These are phyloP conservation scores for Penicillium sp. DNA, from an alignment of 2,329 filamentous ascomycete species.

Conservation along the genomic window DNA sequence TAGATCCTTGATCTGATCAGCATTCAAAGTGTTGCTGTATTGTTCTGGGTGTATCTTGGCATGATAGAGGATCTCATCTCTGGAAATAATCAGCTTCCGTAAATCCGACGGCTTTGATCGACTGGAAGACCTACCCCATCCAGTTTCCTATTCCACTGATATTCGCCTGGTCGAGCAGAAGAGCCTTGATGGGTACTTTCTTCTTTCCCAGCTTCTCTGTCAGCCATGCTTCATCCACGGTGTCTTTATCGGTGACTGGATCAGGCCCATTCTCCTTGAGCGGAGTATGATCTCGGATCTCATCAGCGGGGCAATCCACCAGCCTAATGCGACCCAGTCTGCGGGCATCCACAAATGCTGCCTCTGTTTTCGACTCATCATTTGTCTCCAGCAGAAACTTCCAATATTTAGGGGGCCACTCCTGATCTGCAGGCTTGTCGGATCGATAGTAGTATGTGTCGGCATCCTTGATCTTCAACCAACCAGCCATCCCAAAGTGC, in stretches of 20 bases:
- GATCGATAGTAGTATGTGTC: slow-evolving; percentile 78
- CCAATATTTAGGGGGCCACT: slow-evolving; percentile 87
- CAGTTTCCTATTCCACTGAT: slow-evolving; percentile 95
- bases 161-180: slow-evolving; percentile 81
- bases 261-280: slow-evolving; percentile 92
- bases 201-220: slow-evolving; percentile 67
- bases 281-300: slow-evolving; percentile 73
- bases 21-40: slow-evolving; percentile 77
- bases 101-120: not conserved
- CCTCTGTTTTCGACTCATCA: slow-evolving; percentile 58
- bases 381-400: slow-evolving; percentile 77
- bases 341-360: slow-evolving; percentile 80
- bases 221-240: slow-evolving; percentile 75
- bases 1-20: slow-evolving; percentile 67
- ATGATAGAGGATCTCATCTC: slow-evolving; percentile 88
- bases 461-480: slow-evolving; percentile 82
- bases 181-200: slow-evolving; percentile 82
- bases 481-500: slow-evolving; percentile 78
- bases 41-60: slow-evolving; percentile 88
- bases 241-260: slow-evolving; percentile 75
- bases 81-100: slow-evolving; percentile 19
- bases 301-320: slow-evolving; percentile 71
- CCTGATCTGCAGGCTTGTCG: slow-evolving; percentile 53
- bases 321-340: slow-evolving; percentile 76
- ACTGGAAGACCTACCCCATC: slow-evolving; percentile 62